Evolutionary conservation across 805 yeast genomes (phyloP).

Genomic region (Spathaspora hagerdaliae): DNA sequence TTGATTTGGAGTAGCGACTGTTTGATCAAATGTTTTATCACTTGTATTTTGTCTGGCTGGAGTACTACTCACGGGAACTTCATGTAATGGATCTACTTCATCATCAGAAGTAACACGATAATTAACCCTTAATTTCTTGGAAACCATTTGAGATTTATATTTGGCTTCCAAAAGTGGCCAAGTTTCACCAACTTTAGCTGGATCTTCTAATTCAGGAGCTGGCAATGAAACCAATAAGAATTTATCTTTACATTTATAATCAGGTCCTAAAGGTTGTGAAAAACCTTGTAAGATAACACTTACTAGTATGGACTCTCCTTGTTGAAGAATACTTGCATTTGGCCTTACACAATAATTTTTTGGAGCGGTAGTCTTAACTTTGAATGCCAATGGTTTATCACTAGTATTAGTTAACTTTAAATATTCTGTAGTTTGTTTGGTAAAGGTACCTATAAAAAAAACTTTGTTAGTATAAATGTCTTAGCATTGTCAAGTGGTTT

Average conservation of each 20-base stretch:
- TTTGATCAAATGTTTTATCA: not conserved
- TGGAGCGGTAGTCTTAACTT: conserved; percentile 98
- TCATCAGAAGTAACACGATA: conserved; percentile 23
- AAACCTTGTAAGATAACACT: conserved; percentile 84
- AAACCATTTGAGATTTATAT: conserved; percentile 49
- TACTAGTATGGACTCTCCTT: conserved; percentile 70
- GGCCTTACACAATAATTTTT: conserved; percentile 95
- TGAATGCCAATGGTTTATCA: conserved; percentile 70
- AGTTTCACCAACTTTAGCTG: conserved; percentile 55
- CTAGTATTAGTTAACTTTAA: conserved; percentile 54
- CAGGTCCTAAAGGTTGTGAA: conserved; percentile 66
- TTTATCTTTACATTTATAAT: conserved; percentile 84
- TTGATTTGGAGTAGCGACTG: not conserved
- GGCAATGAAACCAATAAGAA: conserved; percentile 87
- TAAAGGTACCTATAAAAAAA: conserved; percentile 59
- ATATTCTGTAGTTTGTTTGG: conserved; percentile 64
- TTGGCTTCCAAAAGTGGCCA: conserved; percentile 73
- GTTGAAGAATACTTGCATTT: conserved; percentile 75
- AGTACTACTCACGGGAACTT: not conserved
- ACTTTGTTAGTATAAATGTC: conserved; percentile 4
- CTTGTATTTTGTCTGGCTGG: too few species aligned
- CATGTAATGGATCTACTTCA: not conserved
- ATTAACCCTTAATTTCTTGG: conserved; percentile 66
- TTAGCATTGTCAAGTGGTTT: not conserved
- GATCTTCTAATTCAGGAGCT: conserved; percentile 56